These are phyloP conservation scores for Sesbania bispinosa DNA, from an alignment of 306 rosid genomes.

Conservation along the genomic window DNA sequence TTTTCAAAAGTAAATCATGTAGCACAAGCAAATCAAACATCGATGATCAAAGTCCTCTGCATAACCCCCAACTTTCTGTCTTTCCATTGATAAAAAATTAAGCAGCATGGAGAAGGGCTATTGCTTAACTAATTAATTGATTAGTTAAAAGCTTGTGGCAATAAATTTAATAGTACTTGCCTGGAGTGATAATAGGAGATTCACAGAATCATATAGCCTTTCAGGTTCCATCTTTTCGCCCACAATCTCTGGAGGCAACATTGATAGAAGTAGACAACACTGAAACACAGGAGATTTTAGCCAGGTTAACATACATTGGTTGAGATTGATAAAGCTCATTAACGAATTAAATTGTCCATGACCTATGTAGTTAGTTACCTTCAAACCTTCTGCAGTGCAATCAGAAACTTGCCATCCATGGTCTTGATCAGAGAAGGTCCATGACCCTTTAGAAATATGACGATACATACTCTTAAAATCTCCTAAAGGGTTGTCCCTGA, in stretches of 20 bases:
- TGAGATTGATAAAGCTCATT: neutral
- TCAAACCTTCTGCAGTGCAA: conserved; percentile 72
- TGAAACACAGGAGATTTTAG: conserved; percentile 1
- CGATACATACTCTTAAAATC: conserved; percentile 61
- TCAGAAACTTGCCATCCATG: conserved; percentile 94
- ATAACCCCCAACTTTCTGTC: neutral
- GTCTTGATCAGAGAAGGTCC: conserved; percentile 84
- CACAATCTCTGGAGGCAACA: conserved; percentile 55
- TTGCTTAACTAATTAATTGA: neutral
- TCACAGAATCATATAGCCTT: conserved; percentile 57
- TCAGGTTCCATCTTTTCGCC: conserved; percentile 69
- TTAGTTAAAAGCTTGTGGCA: neutral
- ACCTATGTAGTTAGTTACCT: conserved; percentile 33
- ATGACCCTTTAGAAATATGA: conserved; percentile 77
- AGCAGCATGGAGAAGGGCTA: neutral
- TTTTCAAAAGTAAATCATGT: neutral
- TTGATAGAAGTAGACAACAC: conserved; percentile 64
- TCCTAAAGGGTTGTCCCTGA: conserved; percentile 54
- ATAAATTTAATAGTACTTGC: conserved; percentile 19
- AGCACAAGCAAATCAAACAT: neutral
- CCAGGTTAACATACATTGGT: neutral
- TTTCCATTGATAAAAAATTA: neutral
- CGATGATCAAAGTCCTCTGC: neutral
- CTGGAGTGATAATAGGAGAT: conserved; percentile 62
- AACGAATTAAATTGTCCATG: neutral